Evolutionary conservation across 768 basidiomycete genomes (phyloP).

Genomic region (Pisolithus orientalis): DNA sequence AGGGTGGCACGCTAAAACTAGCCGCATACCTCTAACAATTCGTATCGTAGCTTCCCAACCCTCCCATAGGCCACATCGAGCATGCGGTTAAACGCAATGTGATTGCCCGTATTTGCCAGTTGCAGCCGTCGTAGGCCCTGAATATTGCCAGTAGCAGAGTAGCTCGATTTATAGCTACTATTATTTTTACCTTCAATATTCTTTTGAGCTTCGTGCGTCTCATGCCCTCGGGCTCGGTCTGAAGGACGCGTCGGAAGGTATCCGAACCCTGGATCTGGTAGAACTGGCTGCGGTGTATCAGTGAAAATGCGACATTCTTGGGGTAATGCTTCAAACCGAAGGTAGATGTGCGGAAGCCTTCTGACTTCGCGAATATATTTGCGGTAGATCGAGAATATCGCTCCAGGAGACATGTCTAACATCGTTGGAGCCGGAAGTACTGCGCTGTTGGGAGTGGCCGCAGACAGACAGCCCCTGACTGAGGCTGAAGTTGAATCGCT

Average conservation of each 20-base stretch:
- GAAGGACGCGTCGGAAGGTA: slow-evolving; percentile 46
- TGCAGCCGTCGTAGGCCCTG: slow-evolving; percentile 52
- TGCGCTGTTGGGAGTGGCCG: too few species aligned
- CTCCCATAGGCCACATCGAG: slow-evolving; percentile 73
- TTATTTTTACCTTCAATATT: slow-evolving; percentile 41
- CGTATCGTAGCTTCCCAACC: slow-evolving; percentile 62
- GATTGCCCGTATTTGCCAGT: slow-evolving; percentile 46
- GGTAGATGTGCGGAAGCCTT: slow-evolving; percentile 39
- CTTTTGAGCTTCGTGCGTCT: slow-evolving; percentile 40
- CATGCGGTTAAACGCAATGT: slow-evolving; percentile 47
- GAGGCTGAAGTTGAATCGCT: not conserved
- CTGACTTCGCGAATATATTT: slow-evolving; percentile 35
- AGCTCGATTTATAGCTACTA: not conserved
- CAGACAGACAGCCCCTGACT: not conserved
- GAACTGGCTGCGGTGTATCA: slow-evolving; percentile 43
- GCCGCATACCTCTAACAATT: slow-evolving; percentile 53
- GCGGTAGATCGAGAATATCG: slow-evolving; percentile 31
- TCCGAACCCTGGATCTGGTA: slow-evolving; percentile 55
- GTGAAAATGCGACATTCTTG: not conserved
- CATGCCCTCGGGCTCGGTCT: slow-evolving; percentile 26
- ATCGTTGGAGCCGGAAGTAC: not conserved
- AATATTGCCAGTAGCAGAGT: not conserved
- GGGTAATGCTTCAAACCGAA: slow-evolving; percentile 31
- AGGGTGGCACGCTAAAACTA: not conserved
- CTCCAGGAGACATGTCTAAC: slow-evolving; percentile 4